Conservation (phyloP, 2,329 filamentous ascomycete genomes). For the Chaetomium sp. region DNA sequence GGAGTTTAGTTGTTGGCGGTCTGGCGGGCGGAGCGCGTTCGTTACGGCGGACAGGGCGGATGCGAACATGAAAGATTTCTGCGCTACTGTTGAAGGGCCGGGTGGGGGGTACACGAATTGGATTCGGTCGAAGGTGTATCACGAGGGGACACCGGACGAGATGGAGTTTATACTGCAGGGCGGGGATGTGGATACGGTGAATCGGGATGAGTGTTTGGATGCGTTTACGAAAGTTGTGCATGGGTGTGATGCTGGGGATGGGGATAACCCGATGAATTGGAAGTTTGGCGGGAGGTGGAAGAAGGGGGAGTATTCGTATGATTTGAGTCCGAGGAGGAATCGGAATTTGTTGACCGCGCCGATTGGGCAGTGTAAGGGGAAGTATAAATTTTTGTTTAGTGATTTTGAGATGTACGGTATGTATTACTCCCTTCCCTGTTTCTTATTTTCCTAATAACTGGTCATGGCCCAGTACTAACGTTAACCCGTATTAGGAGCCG, state of each 20-base stretch:
- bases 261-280: conserved; percentile 3
- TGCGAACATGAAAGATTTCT: conserved; percentile 1
- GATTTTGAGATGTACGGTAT: conserved; percentile 4
- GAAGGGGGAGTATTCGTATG: not conserved
- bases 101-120: conserved; percentile 1
- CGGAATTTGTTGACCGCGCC: not conserved
- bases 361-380: not conserved
- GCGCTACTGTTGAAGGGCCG: not conserved
- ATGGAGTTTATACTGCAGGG: conserved; percentile 2
- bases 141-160: conserved; percentile 1
- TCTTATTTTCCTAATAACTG: not conserved
- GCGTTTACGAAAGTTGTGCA: conserved; percentile 4
- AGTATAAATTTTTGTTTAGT: conserved; percentile 5
- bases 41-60: conserved; percentile 1
- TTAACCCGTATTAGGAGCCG: not conserved
- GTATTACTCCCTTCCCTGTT: not conserved
- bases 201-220: not conserved
- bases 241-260: not conserved
- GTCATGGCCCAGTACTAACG: not conserved
- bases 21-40: not conserved
- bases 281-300: conserved; percentile 3
- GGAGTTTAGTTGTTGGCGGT: not conserved
- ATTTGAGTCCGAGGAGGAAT: not conserved
- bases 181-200: not conserved
- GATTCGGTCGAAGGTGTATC: not conserved